Base-by-base conservation (phyloP, 169 alveolate genomes). In the Babesia ovis region DNA sequence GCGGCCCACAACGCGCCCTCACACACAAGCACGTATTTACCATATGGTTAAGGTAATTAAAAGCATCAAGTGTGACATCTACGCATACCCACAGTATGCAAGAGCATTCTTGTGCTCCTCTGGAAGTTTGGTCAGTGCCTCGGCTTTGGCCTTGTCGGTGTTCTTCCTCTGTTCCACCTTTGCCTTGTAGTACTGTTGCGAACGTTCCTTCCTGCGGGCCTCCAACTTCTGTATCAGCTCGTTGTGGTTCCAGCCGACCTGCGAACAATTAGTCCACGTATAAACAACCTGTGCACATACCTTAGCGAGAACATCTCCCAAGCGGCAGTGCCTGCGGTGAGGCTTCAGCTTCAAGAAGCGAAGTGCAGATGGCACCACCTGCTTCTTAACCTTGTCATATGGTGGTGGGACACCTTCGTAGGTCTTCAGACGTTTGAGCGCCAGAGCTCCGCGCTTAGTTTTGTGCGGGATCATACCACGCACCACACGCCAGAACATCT, bases 401-500 rank as follows among this genome's bases (percentile, higher is more conserved):
- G 98, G 98, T 37, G 93, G 85, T 37, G 99, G 99, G 70, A 95
- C 89, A 43, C 99, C 98, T 64, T 95, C 98, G 85, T 91, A 92
- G 37, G 94, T 94, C 91, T 94, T 95, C 39, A 98, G 92, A 60
- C 97, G 91, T 45, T 89, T 95, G 59, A 98, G 91, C 45, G 99
- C 99, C 57, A 95, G 94, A 70, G 96, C 95, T 42, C 99, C 99
- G 68, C 98, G 93, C 70, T 97, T 91, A 29, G 99, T 96, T 89
- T 97, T 97, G 88, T 97, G 99, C 20, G 99, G 99, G 62, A 97
- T 80, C 99, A 98, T 98, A 67, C 99, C 99, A 59, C 99, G 95
- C 60, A 97, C 96, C 57, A 95, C 93, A 85, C 99, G 95, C 98
- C 98, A 96, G 90, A 98, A 92, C 57, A 96, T 94, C 85, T 95